Evolutionary conservation across 805 yeast species (phyloP).

Genomic region (Yarrowia sp.): DNA sequence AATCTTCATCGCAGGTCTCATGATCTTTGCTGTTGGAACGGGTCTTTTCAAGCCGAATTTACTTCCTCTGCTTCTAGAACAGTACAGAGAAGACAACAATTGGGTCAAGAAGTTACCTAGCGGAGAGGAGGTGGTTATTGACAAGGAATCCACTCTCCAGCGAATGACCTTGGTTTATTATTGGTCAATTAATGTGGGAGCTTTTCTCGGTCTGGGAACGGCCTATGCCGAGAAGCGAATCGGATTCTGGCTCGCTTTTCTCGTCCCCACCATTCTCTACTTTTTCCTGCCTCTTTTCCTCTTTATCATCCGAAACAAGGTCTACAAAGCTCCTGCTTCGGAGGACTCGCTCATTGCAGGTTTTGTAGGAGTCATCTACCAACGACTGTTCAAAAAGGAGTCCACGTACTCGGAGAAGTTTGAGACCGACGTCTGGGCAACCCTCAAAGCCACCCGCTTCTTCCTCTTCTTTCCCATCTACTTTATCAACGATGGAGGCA

Average conservation of each 20-base stretch:
- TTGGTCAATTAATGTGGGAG: conserved; percentile 10
- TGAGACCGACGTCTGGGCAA: background rate
- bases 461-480: conserved; percentile 19
- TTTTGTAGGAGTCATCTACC: conserved; percentile 2
- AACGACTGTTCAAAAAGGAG: background rate
- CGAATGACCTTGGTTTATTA: conserved; percentile 12
- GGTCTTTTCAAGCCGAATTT: conserved; percentile 15
- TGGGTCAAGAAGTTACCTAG: conserved; percentile 15
- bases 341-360: conserved; percentile 11
- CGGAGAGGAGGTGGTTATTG: conserved; percentile 1
- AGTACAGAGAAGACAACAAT: conserved; percentile 15
- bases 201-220: conserved; percentile 10
- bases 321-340: conserved; percentile 1
- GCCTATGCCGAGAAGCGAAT: conserved; percentile 4
- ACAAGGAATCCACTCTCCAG: conserved; percentile 1
- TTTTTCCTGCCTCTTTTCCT: conserved; percentile 7
- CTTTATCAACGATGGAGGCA: conserved; percentile 11
- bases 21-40: conserved; percentile 3
- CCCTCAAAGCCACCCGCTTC: conserved; percentile 5
- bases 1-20: background rate
- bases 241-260: conserved; percentile 8
- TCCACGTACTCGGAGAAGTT: conserved; percentile 13
- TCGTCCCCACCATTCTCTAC: conserved; percentile 6
- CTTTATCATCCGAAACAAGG: background rate
- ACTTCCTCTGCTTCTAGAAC: conserved; percentile 6